A percentile compares a stretch with the other conserved stretches of the same genome.
These are phyloP conservation scores for Yamadazyma buinensis DNA, from an alignment of 1,139 yeast genomes.

Conservation along the genomic window DNA sequence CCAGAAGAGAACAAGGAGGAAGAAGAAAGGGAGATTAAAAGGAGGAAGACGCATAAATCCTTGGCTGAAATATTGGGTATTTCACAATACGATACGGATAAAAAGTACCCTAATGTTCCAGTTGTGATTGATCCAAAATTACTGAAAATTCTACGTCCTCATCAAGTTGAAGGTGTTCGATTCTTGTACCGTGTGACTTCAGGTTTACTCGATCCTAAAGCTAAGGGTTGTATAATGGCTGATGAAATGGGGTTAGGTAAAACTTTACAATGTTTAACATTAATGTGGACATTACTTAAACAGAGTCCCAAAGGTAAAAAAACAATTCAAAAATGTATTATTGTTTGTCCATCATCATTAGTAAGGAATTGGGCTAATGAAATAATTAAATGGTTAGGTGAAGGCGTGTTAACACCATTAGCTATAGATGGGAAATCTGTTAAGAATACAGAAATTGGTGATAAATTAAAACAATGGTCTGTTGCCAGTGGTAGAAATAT, in stretches of 20 bases:
- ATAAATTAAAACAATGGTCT: conserved; percentile 81
- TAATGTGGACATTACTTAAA: conserved; percentile 88
- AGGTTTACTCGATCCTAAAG: conserved; percentile 80
- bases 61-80: conserved; percentile 83
- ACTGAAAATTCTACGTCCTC: conserved; percentile 85
- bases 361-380: conserved; percentile 99
- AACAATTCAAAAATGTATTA: conserved; percentile 84
- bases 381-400: conserved; percentile 92
- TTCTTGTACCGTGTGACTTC: conserved; percentile 87
- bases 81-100: conserved; percentile 44
- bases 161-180: conserved; percentile 93
- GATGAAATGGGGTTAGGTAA: conserved; percentile 99
- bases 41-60: conserved; percentile 53
- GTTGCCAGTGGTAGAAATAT: conserved; percentile 82
- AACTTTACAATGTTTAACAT: conserved; percentile 86
- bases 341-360: conserved; percentile 92
- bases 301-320: conserved; percentile 89
- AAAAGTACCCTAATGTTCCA: conserved; percentile 77
- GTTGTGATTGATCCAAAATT: conserved; percentile 93
- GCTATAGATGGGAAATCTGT: conserved; percentile 90
- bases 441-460: conserved; percentile 61
- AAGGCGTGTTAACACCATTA: conserved; percentile 80
- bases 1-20: conserved; percentile 13
- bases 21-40: conserved; percentile 21
- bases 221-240: conserved; percentile 98